Conservation (phyloP, 1,139 yeast species). For the Geotrichum phurueaensis region DNA sequence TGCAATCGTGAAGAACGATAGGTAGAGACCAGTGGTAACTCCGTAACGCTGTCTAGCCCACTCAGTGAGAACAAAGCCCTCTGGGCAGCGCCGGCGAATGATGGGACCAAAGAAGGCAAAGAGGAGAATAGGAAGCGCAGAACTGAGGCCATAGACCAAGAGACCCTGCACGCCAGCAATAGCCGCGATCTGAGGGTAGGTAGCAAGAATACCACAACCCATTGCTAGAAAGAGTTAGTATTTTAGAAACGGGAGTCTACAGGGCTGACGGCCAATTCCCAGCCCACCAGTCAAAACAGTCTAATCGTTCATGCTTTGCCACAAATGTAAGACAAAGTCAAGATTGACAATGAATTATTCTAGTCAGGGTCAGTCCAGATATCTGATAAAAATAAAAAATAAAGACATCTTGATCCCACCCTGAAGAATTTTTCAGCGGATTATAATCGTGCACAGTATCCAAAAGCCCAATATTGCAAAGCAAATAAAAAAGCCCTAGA, state of each 20-base stretch:
- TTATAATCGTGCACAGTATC: no score
- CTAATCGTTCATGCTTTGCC: background rate
- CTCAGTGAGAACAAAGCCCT: conserved; percentile 89
- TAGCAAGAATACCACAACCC: conserved; percentile 86
- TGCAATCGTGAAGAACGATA: conserved; percentile 75
- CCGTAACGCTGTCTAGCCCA: conserved; percentile 89
- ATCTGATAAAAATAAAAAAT: background rate
- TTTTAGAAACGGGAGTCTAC: background rate
- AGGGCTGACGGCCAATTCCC: background rate
- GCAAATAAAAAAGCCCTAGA: no score
- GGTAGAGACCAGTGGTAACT: conserved; percentile 58
- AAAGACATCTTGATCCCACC: background rate
- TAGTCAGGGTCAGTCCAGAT: background rate
- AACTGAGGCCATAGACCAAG: conserved; percentile 72
- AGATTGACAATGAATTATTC: background rate
- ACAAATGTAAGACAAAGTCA: background rate
- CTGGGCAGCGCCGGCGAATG: conserved; percentile 73
- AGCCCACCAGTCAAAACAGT: background rate
- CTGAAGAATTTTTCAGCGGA: background rate
- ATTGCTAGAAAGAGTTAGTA: conserved; percentile 45
- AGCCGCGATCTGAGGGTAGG: conserved; percentile 83
- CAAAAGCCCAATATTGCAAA: no score
- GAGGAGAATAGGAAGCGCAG: conserved; percentile 75
- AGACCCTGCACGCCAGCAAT: conserved; percentile 83
- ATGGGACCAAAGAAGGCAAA: conserved; percentile 81